Evolutionary conservation across 768 basidiomycete species (phyloP).

Genomic region (Pleurotus giganteus): DNA sequence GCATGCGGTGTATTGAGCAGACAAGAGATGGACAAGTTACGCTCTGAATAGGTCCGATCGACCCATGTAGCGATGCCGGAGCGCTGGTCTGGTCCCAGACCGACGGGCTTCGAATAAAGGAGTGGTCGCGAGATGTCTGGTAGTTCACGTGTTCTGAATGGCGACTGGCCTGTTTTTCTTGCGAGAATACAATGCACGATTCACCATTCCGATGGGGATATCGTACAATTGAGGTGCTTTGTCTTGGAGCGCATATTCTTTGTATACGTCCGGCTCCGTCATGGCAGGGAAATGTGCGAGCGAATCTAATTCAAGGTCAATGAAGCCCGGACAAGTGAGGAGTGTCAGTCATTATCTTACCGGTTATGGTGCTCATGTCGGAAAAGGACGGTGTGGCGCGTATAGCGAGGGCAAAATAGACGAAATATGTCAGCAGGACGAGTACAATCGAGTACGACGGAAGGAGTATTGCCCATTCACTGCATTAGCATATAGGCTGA

Average conservation of each 20-base stretch:
- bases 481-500: slow-evolving; percentile 25
- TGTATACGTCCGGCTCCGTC: slow-evolving; percentile 43
- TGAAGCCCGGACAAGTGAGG: slow-evolving; percentile 11
- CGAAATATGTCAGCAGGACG: slow-evolving; percentile 72
- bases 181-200: slow-evolving; percentile 59
- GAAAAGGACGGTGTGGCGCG: slow-evolving; percentile 67
- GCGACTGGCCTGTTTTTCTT: slow-evolving; percentile 3
- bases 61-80: too few relatives aligned
- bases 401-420: slow-evolving; percentile 75
- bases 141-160: too few relatives aligned
- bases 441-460: slow-evolving; percentile 76
- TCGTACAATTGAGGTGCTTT: slow-evolving; percentile 72
- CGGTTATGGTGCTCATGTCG: slow-evolving; percentile 65
- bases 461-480: slow-evolving; percentile 83
- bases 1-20: slow-evolving; percentile 6
- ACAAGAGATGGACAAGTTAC: too few relatives aligned
- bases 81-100: too few relatives aligned
- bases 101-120: too few relatives aligned
- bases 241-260: slow-evolving; percentile 41
- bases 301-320: slow-evolving; percentile 43
- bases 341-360: slow-evolving; percentile 35
- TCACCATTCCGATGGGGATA: slow-evolving; percentile 79
- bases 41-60: too few relatives aligned
- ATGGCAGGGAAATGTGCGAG: slow-evolving; percentile 48
- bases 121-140: too few relatives aligned